Evolutionary conservation across 345 rosid species (phyloP).

Genomic region (Sonneratia alba): DNA sequence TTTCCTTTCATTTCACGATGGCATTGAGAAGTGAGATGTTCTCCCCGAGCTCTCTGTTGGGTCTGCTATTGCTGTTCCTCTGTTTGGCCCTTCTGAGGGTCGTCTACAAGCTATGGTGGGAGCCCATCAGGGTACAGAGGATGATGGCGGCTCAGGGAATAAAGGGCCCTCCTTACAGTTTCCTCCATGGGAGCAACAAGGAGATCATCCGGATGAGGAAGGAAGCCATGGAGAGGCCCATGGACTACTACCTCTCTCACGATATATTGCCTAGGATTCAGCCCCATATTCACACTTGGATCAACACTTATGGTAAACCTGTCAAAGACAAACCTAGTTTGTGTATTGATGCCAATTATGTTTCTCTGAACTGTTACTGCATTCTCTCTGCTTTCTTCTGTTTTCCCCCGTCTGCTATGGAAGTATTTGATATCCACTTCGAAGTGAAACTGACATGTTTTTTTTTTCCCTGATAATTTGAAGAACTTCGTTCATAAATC

Average conservation of each 20-base stretch:
- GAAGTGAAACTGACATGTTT: background rate
- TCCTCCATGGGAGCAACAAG: conserved; percentile 13
- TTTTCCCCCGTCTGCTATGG: background rate
- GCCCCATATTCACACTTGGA: conserved; percentile 10
- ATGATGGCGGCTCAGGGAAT: conserved; percentile 14
- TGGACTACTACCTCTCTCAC: conserved; percentile 2
- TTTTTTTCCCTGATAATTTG: background rate
- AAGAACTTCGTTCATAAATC: too few relatives aligned
- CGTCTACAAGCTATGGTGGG: conserved; percentile 15
- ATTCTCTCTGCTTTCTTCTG: background rate
- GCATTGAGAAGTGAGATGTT: background rate
- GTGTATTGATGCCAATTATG: background rate
- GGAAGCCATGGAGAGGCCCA: conserved; percentile 3
- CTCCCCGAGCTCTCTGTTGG: background rate
- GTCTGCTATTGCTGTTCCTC: conserved; percentile 4
- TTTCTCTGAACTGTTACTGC: too few relatives aligned
- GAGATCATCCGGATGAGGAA: conserved; percentile 8
- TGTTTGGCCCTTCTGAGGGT: background rate
- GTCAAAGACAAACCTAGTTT: background rate
- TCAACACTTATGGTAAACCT: conserved; percentile 7
- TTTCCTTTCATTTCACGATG: background rate
- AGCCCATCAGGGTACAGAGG: conserved; percentile 9
- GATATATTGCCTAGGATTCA: conserved; percentile 9
- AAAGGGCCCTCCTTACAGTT: conserved; percentile 11
- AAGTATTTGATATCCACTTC: background rate